Evolutionary conservation across 2,329 filamentous ascomycete species (phyloP).

Genomic region (Fusarium cyanostomum): DNA sequence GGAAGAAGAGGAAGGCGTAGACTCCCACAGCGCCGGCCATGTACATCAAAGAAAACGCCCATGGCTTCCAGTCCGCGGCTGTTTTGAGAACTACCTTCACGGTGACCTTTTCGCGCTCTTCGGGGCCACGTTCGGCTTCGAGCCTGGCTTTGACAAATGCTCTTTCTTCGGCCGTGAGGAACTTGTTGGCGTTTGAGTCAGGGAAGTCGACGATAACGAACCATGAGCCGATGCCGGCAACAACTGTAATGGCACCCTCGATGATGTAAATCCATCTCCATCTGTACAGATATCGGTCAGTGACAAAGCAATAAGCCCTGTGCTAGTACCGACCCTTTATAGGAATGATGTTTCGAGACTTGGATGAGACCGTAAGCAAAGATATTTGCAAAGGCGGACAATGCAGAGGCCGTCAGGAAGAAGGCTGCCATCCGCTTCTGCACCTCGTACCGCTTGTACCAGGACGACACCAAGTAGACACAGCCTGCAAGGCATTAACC

Average conservation of each 20-base stretch:
- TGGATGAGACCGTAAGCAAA: slow-evolving; percentile 27
- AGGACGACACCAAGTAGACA: slow-evolving; percentile 22
- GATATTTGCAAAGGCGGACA: slow-evolving; percentile 27
- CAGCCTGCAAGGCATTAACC: not conserved
- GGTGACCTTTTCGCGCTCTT: slow-evolving; percentile 19
- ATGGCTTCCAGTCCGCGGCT: slow-evolving; percentile 25
- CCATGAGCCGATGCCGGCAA: slow-evolving; percentile 26
- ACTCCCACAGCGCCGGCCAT: slow-evolving; percentile 30
- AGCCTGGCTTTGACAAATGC: slow-evolving; percentile 21
- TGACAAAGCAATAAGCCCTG: not conserved
- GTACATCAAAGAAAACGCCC: slow-evolving; percentile 29
- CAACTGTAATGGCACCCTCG: slow-evolving; percentile 21
- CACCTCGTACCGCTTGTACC: slow-evolving; percentile 27
- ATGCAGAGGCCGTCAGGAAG: slow-evolving; percentile 15
- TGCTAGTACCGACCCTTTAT: slow-evolving; percentile 11
- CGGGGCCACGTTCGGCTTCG: slow-evolving; percentile 6
- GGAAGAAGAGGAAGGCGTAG: slow-evolving; percentile 20
- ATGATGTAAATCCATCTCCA: slow-evolving; percentile 36
- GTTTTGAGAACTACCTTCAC: slow-evolving; percentile 3
- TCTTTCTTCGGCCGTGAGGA: slow-evolving; percentile 17
- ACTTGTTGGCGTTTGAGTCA: slow-evolving; percentile 21
- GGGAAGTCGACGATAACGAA: slow-evolving; percentile 35
- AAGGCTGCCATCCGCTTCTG: slow-evolving; percentile 27
- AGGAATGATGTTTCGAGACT: slow-evolving; percentile 16
- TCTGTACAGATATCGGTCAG: not conserved